phyloP scores from a whole-genome alignment of 2,329 filamentous ascomycete genomes.

The Neoascochyta sp. region DNA sequence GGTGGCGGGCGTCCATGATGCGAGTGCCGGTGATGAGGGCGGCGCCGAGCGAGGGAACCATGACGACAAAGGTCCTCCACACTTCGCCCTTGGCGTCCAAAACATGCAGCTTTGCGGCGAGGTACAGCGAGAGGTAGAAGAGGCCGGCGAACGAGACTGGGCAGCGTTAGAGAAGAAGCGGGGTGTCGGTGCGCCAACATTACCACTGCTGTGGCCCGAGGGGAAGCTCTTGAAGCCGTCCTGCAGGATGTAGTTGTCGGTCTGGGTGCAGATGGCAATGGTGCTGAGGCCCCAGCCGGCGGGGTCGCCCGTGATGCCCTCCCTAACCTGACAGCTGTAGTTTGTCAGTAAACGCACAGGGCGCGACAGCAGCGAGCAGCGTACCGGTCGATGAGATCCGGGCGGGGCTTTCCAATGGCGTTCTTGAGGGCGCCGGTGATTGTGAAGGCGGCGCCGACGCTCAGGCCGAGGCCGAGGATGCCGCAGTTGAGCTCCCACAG shows the following conservation, averaged over 20 bases:
- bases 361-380: neutral
- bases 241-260: slow-evolving; percentile 50
- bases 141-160: slow-evolving; percentile 56
- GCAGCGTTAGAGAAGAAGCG: slow-evolving; percentile 16
- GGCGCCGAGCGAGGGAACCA: slow-evolving; percentile 53
- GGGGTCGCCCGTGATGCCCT: slow-evolving; percentile 5
- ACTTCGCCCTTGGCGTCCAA: slow-evolving; percentile 59
- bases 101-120: slow-evolving; percentile 58
- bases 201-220: slow-evolving; percentile 56
- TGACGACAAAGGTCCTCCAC: slow-evolving; percentile 56
- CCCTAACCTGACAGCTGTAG: slow-evolving; percentile 19
- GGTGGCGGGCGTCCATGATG: slow-evolving; percentile 61
- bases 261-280: slow-evolving; percentile 49
- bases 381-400: slow-evolving; percentile 57
- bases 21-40: slow-evolving; percentile 54
- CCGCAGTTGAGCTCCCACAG: slow-evolving; percentile 62
- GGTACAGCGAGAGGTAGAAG: slow-evolving; percentile 58
- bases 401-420: slow-evolving; percentile 57
- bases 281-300: slow-evolving; percentile 14
- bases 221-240: slow-evolving; percentile 60
- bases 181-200: slow-evolving; percentile 4
- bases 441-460: slow-evolving; percentile 54
- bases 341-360: slow-evolving; percentile 5
- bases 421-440: slow-evolving; percentile 58
- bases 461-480: slow-evolving; percentile 53